A percentile compares a stretch with the other conserved stretches of the same genome.
Conservation (phyloP, 1,284 basidiomycete species). For the Apiotrichum laibachii region DNA sequence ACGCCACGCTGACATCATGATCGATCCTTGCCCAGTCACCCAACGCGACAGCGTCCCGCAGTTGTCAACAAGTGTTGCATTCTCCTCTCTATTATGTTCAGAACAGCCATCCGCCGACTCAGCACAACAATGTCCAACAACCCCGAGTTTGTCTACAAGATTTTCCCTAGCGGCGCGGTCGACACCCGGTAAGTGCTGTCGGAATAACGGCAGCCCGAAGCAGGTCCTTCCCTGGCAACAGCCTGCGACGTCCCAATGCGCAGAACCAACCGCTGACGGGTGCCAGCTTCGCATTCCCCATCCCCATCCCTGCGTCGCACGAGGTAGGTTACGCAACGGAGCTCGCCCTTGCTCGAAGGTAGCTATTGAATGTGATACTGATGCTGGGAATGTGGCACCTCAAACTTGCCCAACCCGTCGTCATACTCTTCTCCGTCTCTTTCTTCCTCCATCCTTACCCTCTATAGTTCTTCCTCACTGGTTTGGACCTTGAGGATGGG, state of each 20-base stretch:
- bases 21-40: neutral
- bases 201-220: neutral
- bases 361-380: neutral
- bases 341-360: slow-evolving; percentile 30
- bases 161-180: slow-evolving; percentile 43
- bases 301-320: slow-evolving; percentile 35
- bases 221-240: too few relatives aligned
- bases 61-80: neutral
- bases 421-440: too few relatives aligned
- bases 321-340: slow-evolving; percentile 28
- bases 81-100: slow-evolving; percentile 5
- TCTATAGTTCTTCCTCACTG: slow-evolving; percentile 36
- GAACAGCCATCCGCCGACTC: slow-evolving; percentile 6
- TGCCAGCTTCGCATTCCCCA: slow-evolving; percentile 17
- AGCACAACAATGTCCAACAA: slow-evolving; percentile 26
- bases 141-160: slow-evolving; percentile 49
- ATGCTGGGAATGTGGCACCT: neutral
- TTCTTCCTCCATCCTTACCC: slow-evolving; percentile 9
- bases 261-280: neutral
- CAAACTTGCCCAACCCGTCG: too few relatives aligned
- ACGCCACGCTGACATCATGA: neutral
- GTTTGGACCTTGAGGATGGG: slow-evolving; percentile 50
- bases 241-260: neutral
- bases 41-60: neutral
- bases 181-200: slow-evolving; percentile 36